Base-by-base conservation (phyloP, 441 rosid genomes). In the Bocquillonia castaneifolia region DNA sequence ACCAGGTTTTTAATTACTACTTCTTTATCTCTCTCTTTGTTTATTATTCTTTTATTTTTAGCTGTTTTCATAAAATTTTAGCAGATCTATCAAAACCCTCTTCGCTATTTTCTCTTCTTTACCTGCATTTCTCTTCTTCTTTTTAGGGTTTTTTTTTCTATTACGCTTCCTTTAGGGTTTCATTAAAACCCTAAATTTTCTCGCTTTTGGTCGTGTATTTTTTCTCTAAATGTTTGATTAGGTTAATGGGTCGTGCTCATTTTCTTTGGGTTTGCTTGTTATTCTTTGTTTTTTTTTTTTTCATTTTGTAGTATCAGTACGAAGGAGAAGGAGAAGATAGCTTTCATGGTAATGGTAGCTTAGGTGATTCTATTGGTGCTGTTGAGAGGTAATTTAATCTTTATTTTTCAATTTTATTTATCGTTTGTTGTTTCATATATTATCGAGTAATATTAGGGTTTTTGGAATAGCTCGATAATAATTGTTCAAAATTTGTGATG, bases 311-410 rank as follows among this genome's bases (percentile, higher is more conserved):
- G n/a, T 45, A 36, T 63, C 80, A 89, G 90, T 80, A 81, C 52
- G 77, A 77, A 51, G 81, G 73, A 59, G 90, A 83, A n/a, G n/a
- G n/a, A 3, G 40, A 42, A 28, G 88, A 80, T 61, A 78, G 81
- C 81, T 79, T 77, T 39, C 75, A 78, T 53, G 87, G 77, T 76
- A 88, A 87, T 79, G 87, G 72, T 47, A 92, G 93, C 85, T 78
- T 86, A 75, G 88, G 82, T 51, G 84, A 88, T 77, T 86, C 86
- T 59, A 45, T 74, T 51, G 94, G 90, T 70, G 82, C 81, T 73
- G 72, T 78, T 4, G 81, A 80, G 74, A 88, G 96, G 96, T 89
- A 82, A 77, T 61, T 72, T 61, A 71, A 72, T 77, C 58, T 28
- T 23, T 36, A 23, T 57, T 50, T 66, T 10, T 26, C 70, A 70